Conservation (phyloP, 768 basidiomycete species). For the Lepiota brunneoincarnata region DNA sequence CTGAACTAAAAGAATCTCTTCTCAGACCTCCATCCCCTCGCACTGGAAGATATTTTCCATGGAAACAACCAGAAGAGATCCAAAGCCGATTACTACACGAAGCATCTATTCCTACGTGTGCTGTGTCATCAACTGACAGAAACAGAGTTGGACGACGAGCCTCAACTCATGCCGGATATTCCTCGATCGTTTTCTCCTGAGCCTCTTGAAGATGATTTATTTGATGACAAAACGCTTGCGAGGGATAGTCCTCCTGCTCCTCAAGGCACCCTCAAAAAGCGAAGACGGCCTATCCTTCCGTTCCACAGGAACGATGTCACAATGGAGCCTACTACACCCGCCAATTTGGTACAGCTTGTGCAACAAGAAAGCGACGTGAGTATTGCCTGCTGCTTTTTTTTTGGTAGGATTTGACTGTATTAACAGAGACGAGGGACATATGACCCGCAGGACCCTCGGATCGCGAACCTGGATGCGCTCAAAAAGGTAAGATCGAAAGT, state of each 20-base stretch:
- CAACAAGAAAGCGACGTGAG: slow-evolving; percentile 23
- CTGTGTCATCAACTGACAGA: slow-evolving; percentile 57
- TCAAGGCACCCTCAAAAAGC: too few relatives aligned
- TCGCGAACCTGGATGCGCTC: slow-evolving; percentile 26
- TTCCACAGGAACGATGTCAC: slow-evolving; percentile 17
- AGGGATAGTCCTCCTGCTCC: neutral
- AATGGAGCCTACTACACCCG: too few relatives aligned
- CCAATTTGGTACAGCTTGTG: too few relatives aligned
- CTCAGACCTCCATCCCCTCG: slow-evolving; percentile 66
- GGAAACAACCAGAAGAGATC: slow-evolving; percentile 53
- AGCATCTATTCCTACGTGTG: slow-evolving; percentile 69
- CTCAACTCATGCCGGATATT: slow-evolving; percentile 24
- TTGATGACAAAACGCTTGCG: slow-evolving; percentile 6
- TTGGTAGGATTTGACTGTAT: neutral
- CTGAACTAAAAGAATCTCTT: neutral
- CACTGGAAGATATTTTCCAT: slow-evolving; percentile 68
- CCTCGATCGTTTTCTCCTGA: slow-evolving; percentile 37
- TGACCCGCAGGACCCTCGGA: slow-evolving; percentile 19
- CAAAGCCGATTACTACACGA: slow-evolving; percentile 67
- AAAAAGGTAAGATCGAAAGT: slow-evolving; percentile 23
- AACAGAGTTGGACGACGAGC: slow-evolving; percentile 14
- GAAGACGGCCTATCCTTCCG: slow-evolving; percentile 21
- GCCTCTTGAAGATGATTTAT: slow-evolving; percentile 17
- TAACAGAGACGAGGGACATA: slow-evolving; percentile 15
- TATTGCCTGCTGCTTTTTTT: neutral